Conservation (phyloP, 805 yeast species). For the Metschnikowia dekortorum region DNA sequence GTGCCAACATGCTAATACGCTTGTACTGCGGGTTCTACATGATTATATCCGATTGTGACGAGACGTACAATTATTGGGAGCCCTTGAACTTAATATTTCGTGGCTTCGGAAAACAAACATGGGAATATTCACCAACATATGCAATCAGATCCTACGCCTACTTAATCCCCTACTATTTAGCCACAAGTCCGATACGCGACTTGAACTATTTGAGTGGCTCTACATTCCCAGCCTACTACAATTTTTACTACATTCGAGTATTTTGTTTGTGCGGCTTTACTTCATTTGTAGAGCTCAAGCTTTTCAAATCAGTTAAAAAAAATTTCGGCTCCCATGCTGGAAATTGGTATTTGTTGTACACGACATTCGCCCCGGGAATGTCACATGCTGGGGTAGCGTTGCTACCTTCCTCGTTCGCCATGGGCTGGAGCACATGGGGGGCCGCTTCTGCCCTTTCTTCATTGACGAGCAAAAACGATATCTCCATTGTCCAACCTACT, state of each 20-base stretch:
- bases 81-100: constrained; percentile 76
- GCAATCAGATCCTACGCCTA: constrained; percentile 87
- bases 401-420: constrained; percentile 76
- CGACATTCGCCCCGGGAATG: constrained; percentile 72
- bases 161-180: constrained; percentile 46
- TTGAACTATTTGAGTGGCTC: constrained; percentile 9
- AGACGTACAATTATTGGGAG: constrained; percentile 90
- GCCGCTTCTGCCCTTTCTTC: constrained; percentile 33
- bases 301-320: constrained; percentile 41
- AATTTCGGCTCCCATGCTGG: constrained; percentile 40
- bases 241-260: constrained; percentile 53
- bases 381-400: constrained; percentile 84
- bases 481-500: constrained; percentile 8
- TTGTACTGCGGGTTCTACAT: constrained; percentile 46
- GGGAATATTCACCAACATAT: constrained; percentile 92
- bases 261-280: constrained; percentile 35
- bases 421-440: constrained; percentile 44
- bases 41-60: constrained; percentile 89
- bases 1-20: constrained; percentile 19
- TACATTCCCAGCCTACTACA: constrained; percentile 22
- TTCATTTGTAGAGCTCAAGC: constrained; percentile 47
- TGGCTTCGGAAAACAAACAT: constrained; percentile 87
- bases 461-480: constrained; percentile 7
- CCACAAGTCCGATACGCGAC: constrained; percentile 22
- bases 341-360: constrained; percentile 58